A percentile compares a stretch with the other conserved stretches of the same genome.
phyloP scores from a whole-genome alignment of 2,329 filamentous ascomycete species.

The Ophiostoma ips region DNA sequence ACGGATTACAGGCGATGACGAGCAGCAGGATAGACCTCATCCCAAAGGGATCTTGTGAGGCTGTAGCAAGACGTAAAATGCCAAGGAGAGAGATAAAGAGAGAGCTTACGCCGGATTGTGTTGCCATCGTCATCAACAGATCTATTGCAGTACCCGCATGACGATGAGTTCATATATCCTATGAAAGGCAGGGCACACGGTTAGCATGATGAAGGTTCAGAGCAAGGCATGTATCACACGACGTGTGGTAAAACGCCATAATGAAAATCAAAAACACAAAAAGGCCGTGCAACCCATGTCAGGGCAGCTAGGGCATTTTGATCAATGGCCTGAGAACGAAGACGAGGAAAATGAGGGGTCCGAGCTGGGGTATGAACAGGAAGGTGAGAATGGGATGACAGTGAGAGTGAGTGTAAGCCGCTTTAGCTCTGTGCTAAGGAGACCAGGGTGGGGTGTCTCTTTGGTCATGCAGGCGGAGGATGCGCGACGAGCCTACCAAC shows the following conservation, averaged over 20 bases:
- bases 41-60: no score
- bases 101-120: not conserved
- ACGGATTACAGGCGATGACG: not conserved
- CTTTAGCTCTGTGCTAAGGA: not conserved
- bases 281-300: no score
- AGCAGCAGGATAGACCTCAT: no score
- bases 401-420: not conserved
- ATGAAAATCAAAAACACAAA: no score
- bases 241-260: no score
- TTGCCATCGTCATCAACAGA: not conserved
- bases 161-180: not conserved
- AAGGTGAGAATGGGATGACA: not conserved
- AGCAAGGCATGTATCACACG: no score
- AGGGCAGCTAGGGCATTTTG: no score
- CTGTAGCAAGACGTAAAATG: not conserved
- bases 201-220: not conserved
- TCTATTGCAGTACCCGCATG: not conserved
- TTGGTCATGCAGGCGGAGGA: not conserved
- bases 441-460: constrained; percentile 2
- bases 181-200: not conserved
- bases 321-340: no score
- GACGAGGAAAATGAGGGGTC: no score
- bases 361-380: not conserved
- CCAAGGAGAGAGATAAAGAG: not conserved
- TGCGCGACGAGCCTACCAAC: constrained; percentile 23